phyloP scores from a whole-genome alignment of 495 filamentous ascomycete species.

The Aspergillus sclerotioniger region DNA sequence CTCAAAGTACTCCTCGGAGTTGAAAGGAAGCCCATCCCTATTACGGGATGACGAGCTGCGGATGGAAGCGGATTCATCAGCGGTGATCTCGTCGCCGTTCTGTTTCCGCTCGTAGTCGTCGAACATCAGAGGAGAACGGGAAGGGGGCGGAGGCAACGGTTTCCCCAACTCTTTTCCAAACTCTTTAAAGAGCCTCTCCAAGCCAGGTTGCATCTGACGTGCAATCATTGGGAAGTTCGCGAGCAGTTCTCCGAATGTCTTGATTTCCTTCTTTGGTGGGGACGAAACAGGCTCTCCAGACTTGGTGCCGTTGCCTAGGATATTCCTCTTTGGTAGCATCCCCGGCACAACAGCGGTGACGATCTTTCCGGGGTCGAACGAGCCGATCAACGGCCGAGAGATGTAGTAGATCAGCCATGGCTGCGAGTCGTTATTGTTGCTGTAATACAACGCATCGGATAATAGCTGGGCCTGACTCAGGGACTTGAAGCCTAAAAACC shows the following conservation, averaged over 20 bases:
- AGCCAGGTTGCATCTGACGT: slow-evolving; percentile 88
- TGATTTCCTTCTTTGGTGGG: slow-evolving; percentile 82
- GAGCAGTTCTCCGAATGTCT: slow-evolving; percentile 84
- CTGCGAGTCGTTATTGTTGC: slow-evolving; percentile 74
- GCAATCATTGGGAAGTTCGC: slow-evolving; percentile 96
- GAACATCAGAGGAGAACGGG: slow-evolving; percentile 47
- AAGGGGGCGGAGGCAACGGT: slow-evolving; percentile 75
- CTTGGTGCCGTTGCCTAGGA: slow-evolving; percentile 31
- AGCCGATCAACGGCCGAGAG: slow-evolving; percentile 84
- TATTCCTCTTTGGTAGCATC: slow-evolving; percentile 30
- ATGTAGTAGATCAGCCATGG: slow-evolving; percentile 98
- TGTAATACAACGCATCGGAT: slow-evolving; percentile 82
- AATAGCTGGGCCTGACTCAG: slow-evolving; percentile 88
- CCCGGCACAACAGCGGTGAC: slow-evolving; percentile 57
- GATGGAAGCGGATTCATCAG: slow-evolving; percentile 36
- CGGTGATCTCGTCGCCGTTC: slow-evolving; percentile 23
- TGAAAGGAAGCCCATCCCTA: slow-evolving; percentile 43
- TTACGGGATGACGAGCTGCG: slow-evolving; percentile 37
- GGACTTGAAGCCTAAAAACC: slow-evolving; percentile 75
- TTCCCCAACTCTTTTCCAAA: slow-evolving; percentile 84
- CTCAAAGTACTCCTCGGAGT: slow-evolving; percentile 56
- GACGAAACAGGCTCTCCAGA: slow-evolving; percentile 34
- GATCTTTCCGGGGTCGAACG: slow-evolving; percentile 71
- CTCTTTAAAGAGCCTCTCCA: slow-evolving; percentile 87
- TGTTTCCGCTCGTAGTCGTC: slow-evolving; percentile 27